Evolutionary conservation across 345 rosid genomes (phyloP).

Genomic region (Bruguiera parviflora): DNA sequence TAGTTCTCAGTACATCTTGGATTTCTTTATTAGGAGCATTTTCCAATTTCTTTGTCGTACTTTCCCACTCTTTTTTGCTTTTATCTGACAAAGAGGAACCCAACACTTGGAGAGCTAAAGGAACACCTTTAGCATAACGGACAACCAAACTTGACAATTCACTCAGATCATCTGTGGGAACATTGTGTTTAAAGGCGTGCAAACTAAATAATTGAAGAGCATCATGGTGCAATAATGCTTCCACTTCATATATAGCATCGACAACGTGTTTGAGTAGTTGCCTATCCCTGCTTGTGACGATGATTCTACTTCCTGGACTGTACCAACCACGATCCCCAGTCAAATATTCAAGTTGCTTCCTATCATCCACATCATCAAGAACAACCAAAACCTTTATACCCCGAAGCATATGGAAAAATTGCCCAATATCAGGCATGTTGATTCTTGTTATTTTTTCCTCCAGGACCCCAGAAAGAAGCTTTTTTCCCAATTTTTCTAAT

Average conservation of each 20-base stretch:
- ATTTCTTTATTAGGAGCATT: background rate
- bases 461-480: background rate
- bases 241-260: background rate
- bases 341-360: background rate
- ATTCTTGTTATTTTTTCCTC: background rate
- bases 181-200: background rate
- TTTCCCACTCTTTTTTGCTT: background rate
- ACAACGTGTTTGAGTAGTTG: background rate
- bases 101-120: slow-evolving; percentile 13
- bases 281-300: slow-evolving; percentile 6
- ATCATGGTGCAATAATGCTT: background rate
- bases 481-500: background rate
- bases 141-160: background rate
- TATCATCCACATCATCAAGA: background rate
- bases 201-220: background rate
- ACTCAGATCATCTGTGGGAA: background rate
- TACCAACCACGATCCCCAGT: background rate
- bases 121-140: slow-evolving; percentile 1
- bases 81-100: background rate
- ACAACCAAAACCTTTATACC: background rate
- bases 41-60: background rate
- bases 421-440: background rate
- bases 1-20: background rate
- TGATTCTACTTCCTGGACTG: slow-evolving; percentile 7
- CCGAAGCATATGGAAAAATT: background rate